Evolutionary conservation across 192 early-diverging fungal genomes (phyloP).

Genomic region (Podila horticola): DNA sequence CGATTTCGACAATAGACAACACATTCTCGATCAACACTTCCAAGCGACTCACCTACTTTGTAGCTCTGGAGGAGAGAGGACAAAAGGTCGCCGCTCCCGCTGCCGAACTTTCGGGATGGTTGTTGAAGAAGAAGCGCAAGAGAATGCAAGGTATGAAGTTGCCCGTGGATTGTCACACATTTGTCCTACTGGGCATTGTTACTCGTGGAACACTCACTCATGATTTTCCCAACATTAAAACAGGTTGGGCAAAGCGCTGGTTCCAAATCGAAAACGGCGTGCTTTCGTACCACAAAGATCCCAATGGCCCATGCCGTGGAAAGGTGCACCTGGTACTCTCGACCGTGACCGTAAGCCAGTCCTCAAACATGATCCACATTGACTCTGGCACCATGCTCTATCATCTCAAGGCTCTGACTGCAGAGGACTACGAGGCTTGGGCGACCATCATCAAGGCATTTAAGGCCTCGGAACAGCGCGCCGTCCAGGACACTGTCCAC

Average conservation of each 20-base stretch:
- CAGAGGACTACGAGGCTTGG: slow-evolving; percentile 81
- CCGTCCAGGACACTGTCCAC: slow-evolving; percentile 35
- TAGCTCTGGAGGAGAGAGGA: slow-evolving; percentile 58
- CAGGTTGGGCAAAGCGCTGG: slow-evolving; percentile 93
- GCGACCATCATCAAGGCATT: slow-evolving; percentile 47
- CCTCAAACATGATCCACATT: slow-evolving; percentile 81
- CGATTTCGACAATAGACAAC: slow-evolving; percentile 52
- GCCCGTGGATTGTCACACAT: no score
- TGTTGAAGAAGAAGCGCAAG: slow-evolving; percentile 70
- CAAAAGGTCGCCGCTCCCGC: slow-evolving; percentile 9
- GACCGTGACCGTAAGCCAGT: slow-evolving; percentile 68
- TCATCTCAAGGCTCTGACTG: slow-evolving; percentile 83
- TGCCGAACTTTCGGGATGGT: slow-evolving; percentile 64
- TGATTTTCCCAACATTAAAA: background rate
- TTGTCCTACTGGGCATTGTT: no score
- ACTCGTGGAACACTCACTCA: no score
- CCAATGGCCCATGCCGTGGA: slow-evolving; percentile 73
- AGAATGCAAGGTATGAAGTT: slow-evolving; percentile 64
- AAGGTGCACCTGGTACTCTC: slow-evolving; percentile 71
- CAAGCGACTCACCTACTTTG: slow-evolving; percentile 64
- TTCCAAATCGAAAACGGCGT: slow-evolving; percentile 81
- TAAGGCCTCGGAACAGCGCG: slow-evolving; percentile 30
- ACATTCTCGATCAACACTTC: slow-evolving; percentile 67
- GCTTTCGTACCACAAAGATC: slow-evolving; percentile 81
- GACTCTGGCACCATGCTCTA: slow-evolving; percentile 86